Evolutionary conservation across 306 rosid genomes (phyloP), one percentile per base, ranked within the genome.

Genomic region (Abrus precatorius): DNA sequence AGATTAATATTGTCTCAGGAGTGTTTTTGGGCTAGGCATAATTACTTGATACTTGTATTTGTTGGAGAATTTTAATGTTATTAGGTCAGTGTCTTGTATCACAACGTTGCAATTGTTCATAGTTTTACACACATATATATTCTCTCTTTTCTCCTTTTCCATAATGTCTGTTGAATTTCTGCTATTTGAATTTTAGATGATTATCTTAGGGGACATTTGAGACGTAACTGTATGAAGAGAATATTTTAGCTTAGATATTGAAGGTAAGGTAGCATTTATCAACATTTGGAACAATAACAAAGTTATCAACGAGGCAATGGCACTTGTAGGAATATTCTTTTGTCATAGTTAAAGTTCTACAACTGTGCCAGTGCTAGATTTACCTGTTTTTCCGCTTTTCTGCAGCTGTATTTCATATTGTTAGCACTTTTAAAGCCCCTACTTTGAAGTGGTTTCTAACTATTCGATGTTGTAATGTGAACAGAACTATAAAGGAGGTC

Each of bases 401-500:
- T 32, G 27, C 41, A n/a, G 13, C 32, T 48, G 11, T 77, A 52
- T 9, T 20, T 38, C 27, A 8, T 52, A 36, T 50, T 80, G 28
- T 55, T 41, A 75, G 59, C 59, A 50, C 74, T 55, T 66, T 62
- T 30, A 69, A 44, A 67, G 65, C 47, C 9, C 77, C 60, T 71
- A 8, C 49, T 76, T 64, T 47, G 74, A 14, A 72, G 45, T 64
- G 13, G 56, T 65, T 75, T 49, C 62, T 80, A 71, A 68, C 77
- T 63, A 69, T 81, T 60, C 47, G 5, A 62, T 65, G 20, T 56
- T 84, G 74, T 78, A 79, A 55, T 86, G 80, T 77, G 79, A 56
- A 79, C 93, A 95, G 99, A 90, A 64, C 82, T 84, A 88, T 83
- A 85, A 81, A 83, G 72, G 85, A 81, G 95, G 97, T 85, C 83